phyloP scores from a whole-genome alignment of 176 grass and related monocot species.

The Metroxylon sagu region DNA sequence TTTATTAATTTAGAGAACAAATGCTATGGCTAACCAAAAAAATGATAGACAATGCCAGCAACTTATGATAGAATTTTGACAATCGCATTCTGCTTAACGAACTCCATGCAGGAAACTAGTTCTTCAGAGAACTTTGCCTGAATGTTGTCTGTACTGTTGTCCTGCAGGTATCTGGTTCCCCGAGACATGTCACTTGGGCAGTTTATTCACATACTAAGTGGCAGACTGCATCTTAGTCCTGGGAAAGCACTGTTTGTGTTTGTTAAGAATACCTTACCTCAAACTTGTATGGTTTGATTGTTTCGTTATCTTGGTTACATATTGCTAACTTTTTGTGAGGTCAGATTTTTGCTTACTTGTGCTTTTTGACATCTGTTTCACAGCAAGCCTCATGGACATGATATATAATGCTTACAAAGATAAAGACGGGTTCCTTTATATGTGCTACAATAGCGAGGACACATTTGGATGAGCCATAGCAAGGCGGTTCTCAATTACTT shows the following conservation, averaged over 20 bases:
- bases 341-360: not conserved
- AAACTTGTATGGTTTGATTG: constrained; percentile 35
- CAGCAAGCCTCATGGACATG: constrained; percentile 42
- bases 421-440: constrained; percentile 71
- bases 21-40: too few relatives aligned
- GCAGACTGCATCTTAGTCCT: constrained; percentile 43
- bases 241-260: constrained; percentile 77
- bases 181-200: constrained; percentile 57
- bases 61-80: too few relatives aligned
- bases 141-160: not conserved
- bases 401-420: constrained; percentile 62
- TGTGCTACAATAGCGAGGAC: constrained; percentile 85
- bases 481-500: too few relatives aligned
- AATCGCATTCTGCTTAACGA: too few relatives aligned
- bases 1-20: too few relatives aligned
- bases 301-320: not conserved
- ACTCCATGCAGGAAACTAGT: too few relatives aligned
- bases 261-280: constrained; percentile 66
- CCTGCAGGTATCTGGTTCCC: constrained; percentile 27
- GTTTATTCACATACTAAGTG: constrained; percentile 59
- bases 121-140: too few relatives aligned
- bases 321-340: not conserved
- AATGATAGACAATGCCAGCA: too few relatives aligned
- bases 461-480: constrained; percentile 53
- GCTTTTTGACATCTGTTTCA: not conserved